Base-by-base conservation (phyloP, 2,329 filamentous ascomycete species). In the Apiospora kogelbergensis region DNA sequence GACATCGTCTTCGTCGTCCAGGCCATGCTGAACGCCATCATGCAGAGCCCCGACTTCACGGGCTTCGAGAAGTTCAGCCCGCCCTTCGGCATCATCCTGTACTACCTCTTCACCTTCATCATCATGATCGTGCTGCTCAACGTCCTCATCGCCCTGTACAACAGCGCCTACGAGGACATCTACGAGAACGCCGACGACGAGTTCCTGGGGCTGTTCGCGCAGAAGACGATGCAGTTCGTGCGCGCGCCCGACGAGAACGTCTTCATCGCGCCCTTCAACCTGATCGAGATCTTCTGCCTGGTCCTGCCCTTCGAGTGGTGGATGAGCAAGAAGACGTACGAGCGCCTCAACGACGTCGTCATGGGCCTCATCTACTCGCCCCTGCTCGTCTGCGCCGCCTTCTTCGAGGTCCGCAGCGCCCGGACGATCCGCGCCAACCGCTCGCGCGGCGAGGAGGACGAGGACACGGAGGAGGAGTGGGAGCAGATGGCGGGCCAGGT, bases 161-260 rank as follows among this genome's bases (percentile, higher is more conserved):
- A 98, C 82, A 95, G 91, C 63, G 94, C 96, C 1, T 98, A 99
- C 78, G 93, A 97, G 77, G 94, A 97, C 79, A 97, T 98, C 70
- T 97, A 95, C 75, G 91, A 93, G 63, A 95, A 99, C 77, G 94
- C 96, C 5, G 92, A 94, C 73, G 96, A 99, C 79, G 96, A 99
- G 80, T 99, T 94, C 81, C 90, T 99, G 78, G 95, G 94, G 0
- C 88, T 98, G 3, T 98, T 97, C 81, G 88, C 93, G 0, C 93
- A 97, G 74, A 97, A 97, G 81, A 98, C 96, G 0, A 93, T 98
- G 87, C 94, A 97, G 76, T 99, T 98, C 76, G 93, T 98, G 22
- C 93, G 96, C 65, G 96, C 96, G 0, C 96, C 96, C 0, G 96
- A 99, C 75, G 96, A 99, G 80, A 99, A 99, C 74, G 96, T 99